Percentiles rank a stretch among this genome's conserved stretches.
Evolutionary conservation across 1,284 basidiomycete genomes (phyloP).

Genomic region (Melanopsichium pennsylvanicum): DNA sequence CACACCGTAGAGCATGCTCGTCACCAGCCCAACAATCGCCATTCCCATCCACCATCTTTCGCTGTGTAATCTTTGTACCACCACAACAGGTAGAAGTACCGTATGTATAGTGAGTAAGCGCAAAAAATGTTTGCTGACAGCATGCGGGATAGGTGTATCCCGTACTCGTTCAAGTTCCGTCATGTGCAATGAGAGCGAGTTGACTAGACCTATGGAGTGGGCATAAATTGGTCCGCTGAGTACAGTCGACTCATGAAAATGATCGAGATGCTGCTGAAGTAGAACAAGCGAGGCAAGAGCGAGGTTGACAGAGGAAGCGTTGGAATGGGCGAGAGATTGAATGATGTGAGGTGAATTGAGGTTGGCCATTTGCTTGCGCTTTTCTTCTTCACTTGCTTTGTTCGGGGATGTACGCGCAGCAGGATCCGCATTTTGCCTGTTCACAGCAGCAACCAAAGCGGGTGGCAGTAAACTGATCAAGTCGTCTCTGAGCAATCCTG

Average conservation of each 20-base stretch:
- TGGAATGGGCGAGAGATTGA: background rate
- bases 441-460: conserved; percentile 8
- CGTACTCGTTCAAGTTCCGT: conserved; percentile 42
- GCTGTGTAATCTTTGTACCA: conserved; percentile 23
- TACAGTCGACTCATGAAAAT: conserved; percentile 9
- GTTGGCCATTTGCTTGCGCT: conserved; percentile 26
- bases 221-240: conserved; percentile 35
- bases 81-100: conserved; percentile 27
- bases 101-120: conserved; percentile 28
- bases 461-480: conserved; percentile 19
- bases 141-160: conserved; percentile 42
- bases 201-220: conserved; percentile 38
- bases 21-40: conserved; percentile 13
- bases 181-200: conserved; percentile 34
- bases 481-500: conserved; percentile 11
- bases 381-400: conserved; percentile 9
- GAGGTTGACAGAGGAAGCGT: conserved; percentile 9
- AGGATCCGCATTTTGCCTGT: background rate
- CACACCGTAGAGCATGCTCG: conserved; percentile 43
- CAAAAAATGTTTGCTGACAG: conserved; percentile 31
- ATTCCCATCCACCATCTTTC: conserved; percentile 18
- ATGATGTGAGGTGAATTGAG: conserved; percentile 13
- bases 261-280: conserved; percentile 24
- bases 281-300: conserved; percentile 21
- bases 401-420: background rate